These are phyloP conservation scores for Sclerotinia sclerotiorum DNA, from an alignment of 2,329 filamentous ascomycete genomes.

Conservation along the genomic window DNA sequence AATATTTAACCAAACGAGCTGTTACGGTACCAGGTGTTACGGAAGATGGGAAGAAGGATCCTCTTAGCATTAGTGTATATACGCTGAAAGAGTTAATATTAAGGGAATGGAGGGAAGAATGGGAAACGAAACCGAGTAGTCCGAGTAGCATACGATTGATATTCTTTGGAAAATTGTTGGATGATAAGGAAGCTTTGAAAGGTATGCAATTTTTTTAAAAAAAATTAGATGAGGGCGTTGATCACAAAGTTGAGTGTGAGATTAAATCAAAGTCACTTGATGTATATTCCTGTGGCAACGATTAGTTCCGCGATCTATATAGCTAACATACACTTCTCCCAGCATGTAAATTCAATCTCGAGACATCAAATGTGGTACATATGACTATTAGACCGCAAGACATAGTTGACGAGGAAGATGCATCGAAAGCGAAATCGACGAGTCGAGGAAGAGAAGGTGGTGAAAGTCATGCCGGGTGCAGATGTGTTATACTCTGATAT, in stretches of 20 bases:
- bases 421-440: constrained; percentile 37
- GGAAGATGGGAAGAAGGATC: constrained; percentile 63
- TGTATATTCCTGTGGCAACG: not conserved
- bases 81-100: constrained; percentile 92
- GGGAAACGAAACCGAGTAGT: constrained; percentile 82
- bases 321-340: constrained; percentile 12
- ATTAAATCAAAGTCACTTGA: not conserved
- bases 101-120: constrained; percentile 88
- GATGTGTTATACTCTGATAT: constrained; percentile 62
- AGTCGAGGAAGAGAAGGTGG: constrained; percentile 52
- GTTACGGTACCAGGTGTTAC: constrained; percentile 70
- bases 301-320: not conserved
- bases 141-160: constrained; percentile 89
- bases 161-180: constrained; percentile 84
- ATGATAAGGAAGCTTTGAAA: constrained; percentile 81
- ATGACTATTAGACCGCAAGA: constrained; percentile 91
- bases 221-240: not conserved
- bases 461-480: constrained; percentile 59
- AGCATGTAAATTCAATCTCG: constrained; percentile 78
- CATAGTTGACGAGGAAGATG: constrained; percentile 68
- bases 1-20: constrained; percentile 77
- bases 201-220: constrained; percentile 56
- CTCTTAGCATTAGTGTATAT: constrained; percentile 88
- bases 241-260: too few species aligned
- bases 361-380: constrained; percentile 82